phyloP scores from a whole-genome alignment of 352 stramenopile genomes.

The Aphanomyces stellatus region DNA sequence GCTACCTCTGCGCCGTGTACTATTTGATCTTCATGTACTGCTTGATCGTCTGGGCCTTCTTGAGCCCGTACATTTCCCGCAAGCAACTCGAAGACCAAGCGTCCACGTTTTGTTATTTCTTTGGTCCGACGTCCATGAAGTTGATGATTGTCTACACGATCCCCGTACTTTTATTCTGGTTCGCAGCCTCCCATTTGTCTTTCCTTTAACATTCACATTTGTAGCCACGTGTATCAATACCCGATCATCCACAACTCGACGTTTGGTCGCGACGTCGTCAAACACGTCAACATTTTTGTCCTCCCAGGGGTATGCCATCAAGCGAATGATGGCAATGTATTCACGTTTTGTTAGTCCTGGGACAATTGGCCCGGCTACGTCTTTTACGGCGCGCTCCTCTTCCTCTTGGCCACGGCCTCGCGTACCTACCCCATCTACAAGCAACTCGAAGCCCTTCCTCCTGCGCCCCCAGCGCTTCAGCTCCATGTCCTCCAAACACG shows the following conservation, averaged over 20 bases:
- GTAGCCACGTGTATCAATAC: slow-evolving; percentile 20
- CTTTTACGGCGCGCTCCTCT: slow-evolving; percentile 44
- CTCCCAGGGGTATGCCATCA: slow-evolving; percentile 10
- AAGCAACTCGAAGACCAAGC: slow-evolving; percentile 30
- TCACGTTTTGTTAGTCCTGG: background rate
- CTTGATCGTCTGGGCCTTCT: slow-evolving; percentile 61
- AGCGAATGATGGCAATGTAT: background rate
- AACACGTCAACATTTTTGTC: slow-evolving; percentile 20
- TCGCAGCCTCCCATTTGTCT: slow-evolving; percentile 5
- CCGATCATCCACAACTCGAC: slow-evolving; percentile 2
- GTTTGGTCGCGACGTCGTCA: background rate
- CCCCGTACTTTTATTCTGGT: slow-evolving; percentile 16
- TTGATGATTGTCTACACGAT: slow-evolving; percentile 17
- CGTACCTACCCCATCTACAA: slow-evolving; percentile 42
- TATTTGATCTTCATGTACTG: slow-evolving; percentile 53
- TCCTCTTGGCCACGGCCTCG: slow-evolving; percentile 41
- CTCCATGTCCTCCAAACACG: background rate
- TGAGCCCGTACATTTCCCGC: slow-evolving; percentile 39
- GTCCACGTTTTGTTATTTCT: slow-evolving; percentile 14
- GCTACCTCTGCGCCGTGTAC: slow-evolving; percentile 44
- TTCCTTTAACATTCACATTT: background rate
- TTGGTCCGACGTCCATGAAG: slow-evolving; percentile 13
- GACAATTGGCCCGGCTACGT: slow-evolving; percentile 62
- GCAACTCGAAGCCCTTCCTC: background rate
- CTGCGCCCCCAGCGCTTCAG: background rate